Evolutionary conservation across 345 rosid genomes (phyloP), one percentile per base, ranked within the genome.

Genomic region (Salix caprea): DNA sequence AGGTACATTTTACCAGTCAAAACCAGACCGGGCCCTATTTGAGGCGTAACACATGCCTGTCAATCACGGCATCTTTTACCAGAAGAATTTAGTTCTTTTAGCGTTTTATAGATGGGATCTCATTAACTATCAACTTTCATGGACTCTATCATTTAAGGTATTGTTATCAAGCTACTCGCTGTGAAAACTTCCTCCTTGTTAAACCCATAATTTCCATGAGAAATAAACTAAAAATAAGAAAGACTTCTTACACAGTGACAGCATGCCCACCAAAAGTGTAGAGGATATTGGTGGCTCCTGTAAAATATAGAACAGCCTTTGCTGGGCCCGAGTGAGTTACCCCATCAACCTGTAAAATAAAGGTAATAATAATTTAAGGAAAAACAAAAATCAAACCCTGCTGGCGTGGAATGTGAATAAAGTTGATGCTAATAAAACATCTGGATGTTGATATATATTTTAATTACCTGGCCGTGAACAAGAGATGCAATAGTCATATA

Each of bases 191-290:
- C 46, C n/a, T 19, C n/a, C 2, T 24, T n/a, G 28, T 36, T 67
- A 39, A 36, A 39, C 40, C 73, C 76, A 32, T 40, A 15, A 65
- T 69, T 48, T 13, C 60, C 60, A 48, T 26, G 11, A 26, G 13
- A 48, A 30, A 21, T 2, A 36, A 67, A 11, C 23, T 19, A 67
- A 67, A 67, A 10, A 42, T 54, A 26, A 28, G 73, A 74, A 21
- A 26, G 48, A 26, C 82, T 67, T 84, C 94, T 82, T 81, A 92
- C 97, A 91, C 96, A 10, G 97, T 92, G 74, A 92, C 91, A 56
- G 97, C 96, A 34, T 92, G 97, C 26, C 97, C 97, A 69, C 97
- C 97, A 76, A 92, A 92, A 79, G 97, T 92, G 80, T 91, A 91
- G 58, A 92, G 85, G 50, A 91, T 92, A 78, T 92, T 92, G 81